A percentile compares a stretch with the other conserved stretches of the same genome.
Conservation (phyloP, 148 eudicot species). For the Rhododendron vialii region DNA sequence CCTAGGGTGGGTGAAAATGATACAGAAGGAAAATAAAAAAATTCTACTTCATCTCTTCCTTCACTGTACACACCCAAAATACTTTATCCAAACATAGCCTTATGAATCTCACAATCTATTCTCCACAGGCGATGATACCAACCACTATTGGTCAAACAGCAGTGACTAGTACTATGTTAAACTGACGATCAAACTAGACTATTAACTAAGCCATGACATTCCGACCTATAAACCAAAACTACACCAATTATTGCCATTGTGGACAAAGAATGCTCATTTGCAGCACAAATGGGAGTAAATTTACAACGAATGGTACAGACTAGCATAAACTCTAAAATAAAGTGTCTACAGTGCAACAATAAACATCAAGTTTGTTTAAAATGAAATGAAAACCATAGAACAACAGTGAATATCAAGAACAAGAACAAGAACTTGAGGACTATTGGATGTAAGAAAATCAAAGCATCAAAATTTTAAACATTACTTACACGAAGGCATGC, state of each 20-base stretch:
- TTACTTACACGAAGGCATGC: conserved; percentile 68
- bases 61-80: background rate
- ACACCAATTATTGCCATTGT: background rate
- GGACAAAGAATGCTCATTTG: background rate
- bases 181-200: background rate
- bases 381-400: background rate
- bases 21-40: background rate
- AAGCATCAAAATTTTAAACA: background rate
- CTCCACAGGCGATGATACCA: background rate
- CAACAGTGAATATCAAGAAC: background rate
- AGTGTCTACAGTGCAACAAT: background rate
- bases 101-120: background rate
- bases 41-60: background rate
- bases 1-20: background rate
- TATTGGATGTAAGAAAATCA: background rate
- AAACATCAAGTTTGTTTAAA: background rate
- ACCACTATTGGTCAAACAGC: background rate
- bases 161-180: background rate
- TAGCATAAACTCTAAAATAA: background rate
- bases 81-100: background rate
- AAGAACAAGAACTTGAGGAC: background rate
- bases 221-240: background rate
- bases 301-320: background rate
- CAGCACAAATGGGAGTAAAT: background rate
- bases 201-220: background rate